A percentile compares a stretch with the other conserved stretches of the same genome.
phyloP scores from a whole-genome alignment of 2,329 filamentous ascomycete genomes.

The Penicillium sp. region DNA sequence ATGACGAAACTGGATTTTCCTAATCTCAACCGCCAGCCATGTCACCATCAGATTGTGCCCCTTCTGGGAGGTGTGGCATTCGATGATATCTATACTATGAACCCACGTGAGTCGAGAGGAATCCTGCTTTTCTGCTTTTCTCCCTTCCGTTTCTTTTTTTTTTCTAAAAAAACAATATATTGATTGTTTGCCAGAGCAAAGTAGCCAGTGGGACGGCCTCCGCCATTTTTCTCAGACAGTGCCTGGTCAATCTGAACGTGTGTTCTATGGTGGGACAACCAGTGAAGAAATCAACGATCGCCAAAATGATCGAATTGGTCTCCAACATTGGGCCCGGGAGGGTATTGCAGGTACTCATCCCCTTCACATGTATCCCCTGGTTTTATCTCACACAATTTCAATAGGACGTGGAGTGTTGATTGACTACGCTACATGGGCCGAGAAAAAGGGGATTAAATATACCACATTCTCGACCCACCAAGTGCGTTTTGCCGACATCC shows the following conservation, averaged over 20 bases:
- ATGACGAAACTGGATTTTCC: constrained; percentile 56
- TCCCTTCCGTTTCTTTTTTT: neutral
- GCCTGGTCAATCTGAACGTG: constrained; percentile 35
- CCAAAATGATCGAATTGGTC: constrained; percentile 45
- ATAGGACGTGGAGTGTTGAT: constrained; percentile 52
- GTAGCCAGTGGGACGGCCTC: constrained; percentile 53
- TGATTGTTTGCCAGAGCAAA: constrained; percentile 38
- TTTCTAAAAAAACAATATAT: neutral
- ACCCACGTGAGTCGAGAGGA: constrained; percentile 40
- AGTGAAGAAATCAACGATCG: constrained; percentile 47
- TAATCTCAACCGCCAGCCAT: constrained; percentile 52
- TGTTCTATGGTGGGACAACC: constrained; percentile 52
- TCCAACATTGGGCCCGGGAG: constrained; percentile 50
- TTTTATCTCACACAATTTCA: neutral
- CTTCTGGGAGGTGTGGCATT: constrained; percentile 49
- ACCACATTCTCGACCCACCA: constrained; percentile 42
- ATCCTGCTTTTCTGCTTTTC: neutral
- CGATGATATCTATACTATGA: constrained; percentile 52
- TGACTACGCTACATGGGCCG: constrained; percentile 50
- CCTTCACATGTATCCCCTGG: neutral
- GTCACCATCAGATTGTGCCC: constrained; percentile 51
- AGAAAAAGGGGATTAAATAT: constrained; percentile 40
- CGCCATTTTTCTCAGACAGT: constrained; percentile 49
- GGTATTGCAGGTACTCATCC: constrained; percentile 42
- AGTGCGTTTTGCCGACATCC: constrained; percentile 36